Base-by-base conservation (phyloP, 495 filamentous ascomycete species). In the Schizothecium vesticola region DNA sequence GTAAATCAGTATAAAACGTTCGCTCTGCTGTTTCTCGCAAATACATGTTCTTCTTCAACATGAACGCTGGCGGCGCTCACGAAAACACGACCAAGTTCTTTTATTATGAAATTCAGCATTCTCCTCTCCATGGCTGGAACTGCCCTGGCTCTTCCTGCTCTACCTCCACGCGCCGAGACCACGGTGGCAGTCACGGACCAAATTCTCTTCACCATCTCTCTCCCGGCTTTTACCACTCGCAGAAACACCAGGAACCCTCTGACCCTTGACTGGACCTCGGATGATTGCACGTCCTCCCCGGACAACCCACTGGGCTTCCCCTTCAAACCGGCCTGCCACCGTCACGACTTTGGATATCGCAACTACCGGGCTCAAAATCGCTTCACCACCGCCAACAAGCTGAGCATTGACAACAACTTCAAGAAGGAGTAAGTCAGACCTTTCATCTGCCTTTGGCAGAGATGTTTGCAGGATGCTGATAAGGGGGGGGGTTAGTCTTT, bases 271-370 rank as follows among this genome's bases (percentile, higher is more conserved):
- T 83, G 81, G 81, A 16, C 70, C 12, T 76, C 78, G n/a, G 75
- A 84, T 31, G 77, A 77, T 56, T 85, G 83, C 76, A 76, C 78
- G 10, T 29, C 60, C 3, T 79, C 80, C 4, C 80, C 81, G 0
- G 83, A 85, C 63, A 75, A 77, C 43, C 83, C 83, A 8, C 73
- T 77, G 21, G 80, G 80, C 9, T 85, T 81, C 71, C 70, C 79
- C 71, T 85, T 85, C 68, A 55, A 65, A 7, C 76, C 71, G 0
- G 72, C 71, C 22, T 85, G 83, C 77, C 43, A 81, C 57, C 77
- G 83, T 22, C 83, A 85, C 68, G 83, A 85, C 59, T 85, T 85
- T 62, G 83, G 81, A 0, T 85, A 83, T 67, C 68, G 74, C 5
- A 85, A 84, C 69, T 83, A 76, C 68, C 78, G 80, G 66, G 59